Evolutionary conservation across 371 early-diverging fungal species (phyloP).

Genomic region (Mucor racemosus): DNA sequence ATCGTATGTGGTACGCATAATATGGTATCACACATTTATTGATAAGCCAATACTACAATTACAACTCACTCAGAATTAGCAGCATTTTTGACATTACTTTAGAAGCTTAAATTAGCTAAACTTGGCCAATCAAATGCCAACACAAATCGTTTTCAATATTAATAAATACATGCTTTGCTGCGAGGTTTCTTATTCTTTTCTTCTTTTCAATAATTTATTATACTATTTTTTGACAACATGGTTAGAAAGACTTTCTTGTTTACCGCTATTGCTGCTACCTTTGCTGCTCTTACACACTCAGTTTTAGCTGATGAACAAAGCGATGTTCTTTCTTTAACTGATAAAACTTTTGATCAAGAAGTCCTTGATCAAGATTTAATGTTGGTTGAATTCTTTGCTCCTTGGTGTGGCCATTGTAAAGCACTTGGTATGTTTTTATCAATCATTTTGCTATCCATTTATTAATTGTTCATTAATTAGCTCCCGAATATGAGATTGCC

Average conservation of each 20-base stretch:
- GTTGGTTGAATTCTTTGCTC: conserved; percentile 95
- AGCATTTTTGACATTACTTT: conserved; percentile 1
- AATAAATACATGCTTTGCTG: conserved; percentile 1
- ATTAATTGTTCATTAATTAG: conserved; percentile 36
- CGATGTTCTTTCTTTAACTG: conserved; percentile 75
- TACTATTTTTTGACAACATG: conserved; percentile 28
- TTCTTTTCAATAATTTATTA: conserved; percentile 16
- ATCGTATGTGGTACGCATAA: too few relatives aligned
- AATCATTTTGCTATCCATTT: too few relatives aligned
- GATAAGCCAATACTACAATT: neutral
- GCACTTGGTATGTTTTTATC: conserved; percentile 57
- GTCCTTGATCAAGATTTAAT: conserved; percentile 71
- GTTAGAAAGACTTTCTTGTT: conserved; percentile 47
- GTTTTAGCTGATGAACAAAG: conserved; percentile 50
- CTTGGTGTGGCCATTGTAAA: conserved; percentile 97
- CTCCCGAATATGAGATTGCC: conserved; percentile 92
- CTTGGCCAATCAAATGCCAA: conserved; percentile 21
- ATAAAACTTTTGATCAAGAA: conserved; percentile 65
- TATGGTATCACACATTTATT: too few relatives aligned
- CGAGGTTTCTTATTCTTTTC: conserved; percentile 14
- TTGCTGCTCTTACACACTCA: conserved; percentile 44
- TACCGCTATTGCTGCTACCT: conserved; percentile 47
- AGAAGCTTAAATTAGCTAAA: conserved; percentile 2
- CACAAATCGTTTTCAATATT: conserved; percentile 14
- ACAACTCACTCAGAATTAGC: conserved; percentile 1